Conservation (phyloP, 768 basidiomycete genomes). For the Agrocybe chaxingu region DNA sequence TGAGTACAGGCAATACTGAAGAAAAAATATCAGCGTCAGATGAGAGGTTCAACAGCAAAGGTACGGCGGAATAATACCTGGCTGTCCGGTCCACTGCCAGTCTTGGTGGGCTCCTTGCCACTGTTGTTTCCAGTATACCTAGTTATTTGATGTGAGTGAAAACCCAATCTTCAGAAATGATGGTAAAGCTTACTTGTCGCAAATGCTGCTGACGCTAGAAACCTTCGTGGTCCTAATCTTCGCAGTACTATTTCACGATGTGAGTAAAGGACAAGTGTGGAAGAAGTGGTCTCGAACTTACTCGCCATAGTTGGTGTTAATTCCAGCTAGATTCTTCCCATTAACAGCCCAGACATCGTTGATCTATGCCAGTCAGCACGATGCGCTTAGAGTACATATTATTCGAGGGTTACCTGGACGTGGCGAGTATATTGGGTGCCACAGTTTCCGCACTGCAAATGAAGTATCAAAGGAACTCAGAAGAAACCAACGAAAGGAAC, state of each 20-base stretch:
- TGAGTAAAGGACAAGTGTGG: not conserved
- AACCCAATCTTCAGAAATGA: not conserved
- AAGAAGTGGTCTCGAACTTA: not conserved
- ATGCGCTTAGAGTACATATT: not conserved
- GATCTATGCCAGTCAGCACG: not conserved
- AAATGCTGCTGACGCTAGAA: not conserved
- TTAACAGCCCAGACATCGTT: conserved; percentile 1
- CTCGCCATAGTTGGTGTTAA: conserved; percentile 5
- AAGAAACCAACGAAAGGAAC: not conserved
- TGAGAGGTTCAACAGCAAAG: no score
- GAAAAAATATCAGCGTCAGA: no score
- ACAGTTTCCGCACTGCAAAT: conserved; percentile 1
- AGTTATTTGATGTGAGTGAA: not conserved
- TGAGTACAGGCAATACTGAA: conserved; percentile 1
- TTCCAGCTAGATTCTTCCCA: not conserved
- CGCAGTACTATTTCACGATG: not conserved
- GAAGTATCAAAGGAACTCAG: not conserved
- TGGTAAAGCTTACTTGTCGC: not conserved
- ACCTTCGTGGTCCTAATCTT: conserved; percentile 2
- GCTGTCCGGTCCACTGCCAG: conserved; percentile 1
- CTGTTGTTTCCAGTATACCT: conserved; percentile 4
- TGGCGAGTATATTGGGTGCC: conserved; percentile 1
- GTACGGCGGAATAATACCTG: not conserved
- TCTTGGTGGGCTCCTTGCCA: not conserved
- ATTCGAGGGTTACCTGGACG: not conserved